These are phyloP conservation scores for Pythium dissotocum DNA, from an alignment of 352 stramenopile species.

Conservation along the genomic window DNA sequence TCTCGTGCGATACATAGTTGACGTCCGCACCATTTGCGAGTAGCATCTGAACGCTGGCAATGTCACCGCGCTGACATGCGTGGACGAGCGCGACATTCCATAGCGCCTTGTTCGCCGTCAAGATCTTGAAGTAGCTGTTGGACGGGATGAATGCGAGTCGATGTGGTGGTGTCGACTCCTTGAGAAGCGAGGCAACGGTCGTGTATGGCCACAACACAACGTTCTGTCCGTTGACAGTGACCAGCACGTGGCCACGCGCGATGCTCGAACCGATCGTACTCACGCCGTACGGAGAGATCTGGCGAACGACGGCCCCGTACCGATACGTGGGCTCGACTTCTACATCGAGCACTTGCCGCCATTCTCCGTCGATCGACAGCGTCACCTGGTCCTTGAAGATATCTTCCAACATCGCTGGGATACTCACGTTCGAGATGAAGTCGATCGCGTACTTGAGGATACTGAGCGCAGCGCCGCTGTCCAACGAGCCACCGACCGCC, in stretches of 20 bases:
- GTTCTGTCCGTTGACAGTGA: conserved; percentile 87
- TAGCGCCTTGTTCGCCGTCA: conserved; percentile 84
- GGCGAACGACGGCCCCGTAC: conserved; percentile 77
- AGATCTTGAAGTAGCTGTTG: conserved; percentile 86
- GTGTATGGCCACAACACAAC: conserved; percentile 85
- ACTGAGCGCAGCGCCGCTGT: conserved; percentile 66
- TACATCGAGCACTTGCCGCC: conserved; percentile 77
- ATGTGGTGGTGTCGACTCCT: conserved; percentile 69
- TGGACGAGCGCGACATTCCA: conserved; percentile 90
- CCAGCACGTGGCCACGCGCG: conserved; percentile 73
- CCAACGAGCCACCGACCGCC: conserved; percentile 54
- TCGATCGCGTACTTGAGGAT: conserved; percentile 83
- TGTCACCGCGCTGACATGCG: conserved; percentile 80
- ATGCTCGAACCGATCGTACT: conserved; percentile 76
- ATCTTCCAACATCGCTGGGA: conserved; percentile 84
- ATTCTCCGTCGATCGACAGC: conserved; percentile 87
- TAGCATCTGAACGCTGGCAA: conserved; percentile 87
- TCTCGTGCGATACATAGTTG: conserved; percentile 86
- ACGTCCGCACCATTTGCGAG: conserved; percentile 85
- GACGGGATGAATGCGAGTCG: conserved; percentile 84
- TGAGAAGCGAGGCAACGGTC: conserved; percentile 64
- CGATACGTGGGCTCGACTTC: conserved; percentile 84
- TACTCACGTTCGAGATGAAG: conserved; percentile 85
- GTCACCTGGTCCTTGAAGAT: conserved; percentile 91
- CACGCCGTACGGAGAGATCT: conserved; percentile 74